Conservation (phyloP, 176 grass and related monocot genomes). For the Hsuehochloa calcarea region DNA sequence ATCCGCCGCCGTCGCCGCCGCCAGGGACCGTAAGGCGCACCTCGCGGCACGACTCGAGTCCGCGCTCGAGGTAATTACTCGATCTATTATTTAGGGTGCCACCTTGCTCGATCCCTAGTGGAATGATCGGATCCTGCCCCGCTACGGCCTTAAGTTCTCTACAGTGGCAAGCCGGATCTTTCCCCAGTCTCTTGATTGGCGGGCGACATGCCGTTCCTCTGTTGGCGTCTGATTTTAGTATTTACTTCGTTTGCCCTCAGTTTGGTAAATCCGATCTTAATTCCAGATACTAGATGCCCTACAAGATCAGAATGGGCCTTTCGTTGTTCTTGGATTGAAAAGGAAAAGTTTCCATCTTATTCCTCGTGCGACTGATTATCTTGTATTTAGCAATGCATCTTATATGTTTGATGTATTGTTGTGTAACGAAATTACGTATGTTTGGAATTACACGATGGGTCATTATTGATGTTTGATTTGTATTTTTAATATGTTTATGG, state of each 20-base stretch:
- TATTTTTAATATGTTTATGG: neutral
- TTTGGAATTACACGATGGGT: neutral
- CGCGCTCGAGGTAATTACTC: constrained; percentile 54
- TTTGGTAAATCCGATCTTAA: neutral
- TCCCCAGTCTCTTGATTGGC: neutral
- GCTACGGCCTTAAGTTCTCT: neutral
- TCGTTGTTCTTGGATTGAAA: neutral
- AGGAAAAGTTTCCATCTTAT: neutral
- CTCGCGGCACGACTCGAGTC: constrained; percentile 59
- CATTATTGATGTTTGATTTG: neutral
- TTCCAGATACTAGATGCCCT: neutral
- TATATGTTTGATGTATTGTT: neutral
- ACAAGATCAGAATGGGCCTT: neutral
- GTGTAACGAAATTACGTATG: neutral
- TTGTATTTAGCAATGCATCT: neutral
- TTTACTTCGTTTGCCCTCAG: neutral
- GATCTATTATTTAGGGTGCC: neutral
- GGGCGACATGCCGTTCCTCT: neutral
- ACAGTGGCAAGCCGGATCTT: neutral
- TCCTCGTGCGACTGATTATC: neutral
- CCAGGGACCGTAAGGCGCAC: constrained; percentile 55
- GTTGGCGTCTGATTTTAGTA: neutral
- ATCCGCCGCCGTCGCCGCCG: constrained; percentile 43
- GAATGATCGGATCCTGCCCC: neutral
- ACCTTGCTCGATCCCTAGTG: neutral